Percentiles rank a stretch among this genome's conserved stretches.
phyloP scores from a whole-genome alignment of 2,329 filamentous ascomycete species.

The Beauveria pseudobassiana region DNA sequence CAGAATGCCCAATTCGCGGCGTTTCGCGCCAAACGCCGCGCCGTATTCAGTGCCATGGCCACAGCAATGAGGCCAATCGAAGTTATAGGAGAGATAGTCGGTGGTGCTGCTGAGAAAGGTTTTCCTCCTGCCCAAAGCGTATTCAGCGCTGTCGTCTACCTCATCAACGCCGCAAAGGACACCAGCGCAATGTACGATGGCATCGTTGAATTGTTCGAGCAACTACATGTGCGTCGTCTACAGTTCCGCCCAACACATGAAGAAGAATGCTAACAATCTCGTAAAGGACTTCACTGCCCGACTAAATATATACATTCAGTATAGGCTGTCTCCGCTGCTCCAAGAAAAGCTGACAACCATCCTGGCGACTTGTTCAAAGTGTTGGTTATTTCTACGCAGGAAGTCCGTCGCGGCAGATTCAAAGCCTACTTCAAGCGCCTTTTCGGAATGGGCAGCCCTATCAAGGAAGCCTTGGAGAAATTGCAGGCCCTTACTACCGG shows the following conservation, averaged over 20 bases:
- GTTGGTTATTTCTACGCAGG: conserved; percentile 34
- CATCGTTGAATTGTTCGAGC: conserved; percentile 36
- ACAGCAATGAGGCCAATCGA: conserved; percentile 30
- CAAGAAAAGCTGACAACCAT: conserved; percentile 33
- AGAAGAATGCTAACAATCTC: not conserved
- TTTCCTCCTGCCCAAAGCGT: conserved; percentile 35
- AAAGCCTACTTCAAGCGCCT: conserved; percentile 34
- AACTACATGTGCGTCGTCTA: conserved; percentile 25
- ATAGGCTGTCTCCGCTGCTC: conserved; percentile 30
- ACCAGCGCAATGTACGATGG: conserved; percentile 38
- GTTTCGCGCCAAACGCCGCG: conserved; percentile 29
- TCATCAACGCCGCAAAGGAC: conserved; percentile 36
- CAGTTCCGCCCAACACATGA: not conserved
- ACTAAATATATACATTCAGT: conserved; percentile 32
- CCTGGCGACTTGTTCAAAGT: conserved; percentile 37
- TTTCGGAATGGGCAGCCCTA: conserved; percentile 31
- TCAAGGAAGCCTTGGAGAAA: conserved; percentile 31
- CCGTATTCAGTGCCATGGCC: conserved; percentile 26
- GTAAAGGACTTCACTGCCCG: conserved; percentile 33
- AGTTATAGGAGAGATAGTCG: conserved; percentile 29
- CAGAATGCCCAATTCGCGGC: conserved; percentile 29
- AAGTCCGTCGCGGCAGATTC: conserved; percentile 32
- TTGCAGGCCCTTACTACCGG: conserved; percentile 33
- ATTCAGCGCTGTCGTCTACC: conserved; percentile 34
- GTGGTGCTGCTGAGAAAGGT: conserved; percentile 28